These are phyloP conservation scores for Trametes pubescens DNA, from an alignment of 1,284 basidiomycete species.

Conservation along the genomic window DNA sequence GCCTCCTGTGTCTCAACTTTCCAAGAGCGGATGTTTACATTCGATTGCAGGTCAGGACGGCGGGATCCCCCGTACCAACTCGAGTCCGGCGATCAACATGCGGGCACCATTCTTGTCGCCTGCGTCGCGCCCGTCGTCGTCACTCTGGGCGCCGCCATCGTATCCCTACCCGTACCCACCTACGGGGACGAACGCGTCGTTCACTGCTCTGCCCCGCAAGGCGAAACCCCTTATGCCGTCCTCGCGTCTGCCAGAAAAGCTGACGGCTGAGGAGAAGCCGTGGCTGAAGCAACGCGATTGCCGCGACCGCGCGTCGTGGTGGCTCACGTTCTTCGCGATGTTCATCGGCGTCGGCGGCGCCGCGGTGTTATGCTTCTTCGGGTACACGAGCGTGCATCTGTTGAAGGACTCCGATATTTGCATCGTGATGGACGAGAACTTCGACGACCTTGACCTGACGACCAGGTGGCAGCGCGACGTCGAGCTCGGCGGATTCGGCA, in stretches of 20 bases:
- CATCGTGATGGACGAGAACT: conserved; percentile 74
- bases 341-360: conserved; percentile 55
- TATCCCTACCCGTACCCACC: conserved; percentile 46
- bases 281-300: conserved; percentile 63
- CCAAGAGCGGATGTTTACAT: conserved; percentile 20
- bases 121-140: conserved; percentile 65
- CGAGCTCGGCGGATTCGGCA: conserved; percentile 81
- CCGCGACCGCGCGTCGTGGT: conserved; percentile 63
- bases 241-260: conserved; percentile 55
- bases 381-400: conserved; percentile 51
- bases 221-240: conserved; percentile 56
- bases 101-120: conserved; percentile 74
- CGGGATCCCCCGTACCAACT: conserved; percentile 47
- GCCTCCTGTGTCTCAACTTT: not conserved
- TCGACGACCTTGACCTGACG: conserved; percentile 58
- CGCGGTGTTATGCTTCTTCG: conserved; percentile 57
- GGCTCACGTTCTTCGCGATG: conserved; percentile 59
- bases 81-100: conserved; percentile 55
- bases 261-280: conserved; percentile 65
- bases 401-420: conserved; percentile 58
- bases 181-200: conserved; percentile 43
- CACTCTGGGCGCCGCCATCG: conserved; percentile 66
- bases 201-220: conserved; percentile 44
- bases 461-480: conserved; percentile 73
- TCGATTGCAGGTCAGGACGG: conserved; percentile 34